Evolutionary conservation across 805 yeast species (phyloP).

Genomic region (Saturnispora sekii): DNA sequence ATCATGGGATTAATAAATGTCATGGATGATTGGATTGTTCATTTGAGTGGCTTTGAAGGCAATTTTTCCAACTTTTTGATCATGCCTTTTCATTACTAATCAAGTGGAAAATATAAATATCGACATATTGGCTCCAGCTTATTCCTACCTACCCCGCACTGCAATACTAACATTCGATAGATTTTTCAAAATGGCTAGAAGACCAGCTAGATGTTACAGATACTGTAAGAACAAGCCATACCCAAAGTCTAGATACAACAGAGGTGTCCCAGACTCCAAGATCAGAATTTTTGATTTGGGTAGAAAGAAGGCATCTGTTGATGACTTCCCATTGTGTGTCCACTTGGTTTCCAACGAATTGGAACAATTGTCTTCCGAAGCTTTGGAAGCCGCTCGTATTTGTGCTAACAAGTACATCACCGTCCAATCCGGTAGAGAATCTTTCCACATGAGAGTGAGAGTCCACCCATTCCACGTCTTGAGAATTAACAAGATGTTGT

Average conservation of each 20-base stretch:
- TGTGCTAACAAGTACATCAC: constrained; percentile 99
- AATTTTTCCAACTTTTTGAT: too few relatives aligned
- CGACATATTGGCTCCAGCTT: not conserved
- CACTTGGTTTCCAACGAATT: constrained; percentile 98
- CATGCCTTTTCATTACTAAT: not conserved
- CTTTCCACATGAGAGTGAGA: constrained; percentile 99
- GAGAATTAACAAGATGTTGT: constrained; percentile 99
- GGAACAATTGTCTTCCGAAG: constrained; percentile 99
- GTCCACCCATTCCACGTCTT: constrained; percentile 99
- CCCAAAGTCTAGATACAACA: constrained; percentile 99
- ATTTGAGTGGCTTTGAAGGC: too few relatives aligned
- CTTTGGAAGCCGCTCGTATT: constrained; percentile 99
- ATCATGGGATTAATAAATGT: too few relatives aligned
- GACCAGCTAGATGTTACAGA: constrained; percentile 99
- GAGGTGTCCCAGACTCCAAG: constrained; percentile 99
- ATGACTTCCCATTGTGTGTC: constrained; percentile 98
- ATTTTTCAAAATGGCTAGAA: constrained; percentile 90
- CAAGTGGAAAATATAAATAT: not conserved
- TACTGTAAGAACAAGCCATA: constrained; percentile 99
- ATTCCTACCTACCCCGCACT: not conserved
- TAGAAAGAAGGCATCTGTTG: constrained; percentile 99
- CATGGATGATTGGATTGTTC: too few relatives aligned
- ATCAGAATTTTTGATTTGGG: constrained; percentile 98
- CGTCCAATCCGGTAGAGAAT: constrained; percentile 95
- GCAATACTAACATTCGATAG: constrained; percentile 10